These are phyloP conservation scores for Helotiales sp. DNA, from an alignment of 2,329 filamentous ascomycete species.

Conservation along the genomic window DNA sequence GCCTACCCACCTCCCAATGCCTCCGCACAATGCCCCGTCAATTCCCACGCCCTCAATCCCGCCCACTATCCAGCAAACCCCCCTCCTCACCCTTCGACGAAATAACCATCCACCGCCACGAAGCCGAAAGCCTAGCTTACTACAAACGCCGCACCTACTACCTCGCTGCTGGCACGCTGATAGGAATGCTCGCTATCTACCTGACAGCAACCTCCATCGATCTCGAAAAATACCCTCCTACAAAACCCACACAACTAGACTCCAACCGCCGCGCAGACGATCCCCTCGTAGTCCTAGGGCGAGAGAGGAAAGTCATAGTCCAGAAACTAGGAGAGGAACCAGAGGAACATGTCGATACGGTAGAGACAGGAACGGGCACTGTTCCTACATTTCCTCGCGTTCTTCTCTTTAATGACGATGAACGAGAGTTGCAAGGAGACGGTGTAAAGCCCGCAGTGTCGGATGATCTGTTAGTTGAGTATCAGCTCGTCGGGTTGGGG, in stretches of 20 bases:
- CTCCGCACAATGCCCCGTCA: no score
- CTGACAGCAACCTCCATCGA: slow-evolving; percentile 32
- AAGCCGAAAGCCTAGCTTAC: slow-evolving; percentile 26
- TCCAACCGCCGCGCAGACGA: slow-evolving; percentile 25
- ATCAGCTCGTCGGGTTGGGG: slow-evolving; percentile 85
- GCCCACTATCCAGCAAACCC: slow-evolving; percentile 1
- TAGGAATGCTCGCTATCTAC: slow-evolving; percentile 35
- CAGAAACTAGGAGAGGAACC: slow-evolving; percentile 33
- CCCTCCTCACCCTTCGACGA: slow-evolving; percentile 22
- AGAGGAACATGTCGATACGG: slow-evolving; percentile 41
- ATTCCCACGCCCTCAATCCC: neutral
- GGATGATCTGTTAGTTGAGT: slow-evolving; percentile 55
- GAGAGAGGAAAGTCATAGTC: slow-evolving; percentile 32
- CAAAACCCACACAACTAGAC: slow-evolving; percentile 22
- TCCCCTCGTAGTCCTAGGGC: slow-evolving; percentile 30
- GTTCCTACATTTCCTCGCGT: slow-evolving; percentile 34
- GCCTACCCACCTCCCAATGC: neutral
- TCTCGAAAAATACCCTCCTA: slow-evolving; percentile 17
- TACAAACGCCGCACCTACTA: slow-evolving; percentile 35
- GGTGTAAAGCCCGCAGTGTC: slow-evolving; percentile 6
- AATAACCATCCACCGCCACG: slow-evolving; percentile 32
- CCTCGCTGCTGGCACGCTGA: slow-evolving; percentile 27
- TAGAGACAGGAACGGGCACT: slow-evolving; percentile 33
- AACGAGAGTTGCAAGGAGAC: slow-evolving; percentile 8
- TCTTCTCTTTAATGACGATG: slow-evolving; percentile 30